Conservation (phyloP, 805 yeast genomes). For the Teunomyces cretensis region DNA sequence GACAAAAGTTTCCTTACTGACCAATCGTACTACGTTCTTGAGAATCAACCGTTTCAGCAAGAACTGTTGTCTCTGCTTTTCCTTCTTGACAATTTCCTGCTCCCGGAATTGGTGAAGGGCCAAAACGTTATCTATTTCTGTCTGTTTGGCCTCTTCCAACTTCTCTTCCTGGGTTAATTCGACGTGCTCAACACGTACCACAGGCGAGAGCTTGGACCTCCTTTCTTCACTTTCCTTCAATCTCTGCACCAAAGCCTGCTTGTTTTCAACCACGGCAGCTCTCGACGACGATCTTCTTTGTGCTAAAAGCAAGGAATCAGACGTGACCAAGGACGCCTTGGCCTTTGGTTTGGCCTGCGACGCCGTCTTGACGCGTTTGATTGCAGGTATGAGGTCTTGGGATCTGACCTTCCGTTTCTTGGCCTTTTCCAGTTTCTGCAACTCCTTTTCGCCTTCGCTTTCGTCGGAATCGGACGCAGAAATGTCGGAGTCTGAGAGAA, state of each 20-base stretch:
- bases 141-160: conserved; percentile 79
- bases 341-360: conserved; percentile 23
- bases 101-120: conserved; percentile 79
- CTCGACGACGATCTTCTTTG: conserved; percentile 75
- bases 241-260: conserved; percentile 71
- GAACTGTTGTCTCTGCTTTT: conserved; percentile 70
- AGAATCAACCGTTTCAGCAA: conserved; percentile 63
- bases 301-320: conserved; percentile 51
- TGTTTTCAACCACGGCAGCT: conserved; percentile 72
- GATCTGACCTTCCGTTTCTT: conserved; percentile 28
- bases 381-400: conserved; percentile 27
- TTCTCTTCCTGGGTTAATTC: conserved; percentile 72
- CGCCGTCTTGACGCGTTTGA: conserved; percentile 29
- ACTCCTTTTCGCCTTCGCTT: conserved; percentile 68
- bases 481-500: conserved; percentile 56
- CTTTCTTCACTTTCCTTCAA: conserved; percentile 67
- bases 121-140: conserved; percentile 72
- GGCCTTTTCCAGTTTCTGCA: conserved; percentile 44
- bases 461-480: conserved; percentile 55
- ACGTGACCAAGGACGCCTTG: conserved; percentile 29
- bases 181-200: conserved; percentile 37
- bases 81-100: conserved; percentile 79
- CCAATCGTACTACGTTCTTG: conserved; percentile 55
- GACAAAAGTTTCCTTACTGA: conserved; percentile 48
- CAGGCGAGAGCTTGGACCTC: conserved; percentile 46